Evolutionary conservation across 495 filamentous ascomycete genomes (phyloP).

Genomic region (Glutinoglossum americanum): DNA sequence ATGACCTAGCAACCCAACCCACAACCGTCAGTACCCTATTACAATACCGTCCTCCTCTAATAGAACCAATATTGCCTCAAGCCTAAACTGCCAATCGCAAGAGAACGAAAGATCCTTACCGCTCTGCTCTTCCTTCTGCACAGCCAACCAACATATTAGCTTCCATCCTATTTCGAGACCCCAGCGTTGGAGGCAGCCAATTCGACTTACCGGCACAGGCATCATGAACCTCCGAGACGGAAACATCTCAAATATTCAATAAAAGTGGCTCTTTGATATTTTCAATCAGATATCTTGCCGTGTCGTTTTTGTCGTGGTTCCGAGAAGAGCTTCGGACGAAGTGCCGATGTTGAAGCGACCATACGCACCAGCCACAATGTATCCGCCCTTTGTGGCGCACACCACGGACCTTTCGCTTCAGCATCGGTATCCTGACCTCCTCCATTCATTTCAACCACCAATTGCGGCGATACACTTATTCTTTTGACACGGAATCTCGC

Average conservation of each 20-base stretch:
- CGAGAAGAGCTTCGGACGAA: slow-evolving; percentile 4
- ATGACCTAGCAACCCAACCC: slow-evolving; percentile 43
- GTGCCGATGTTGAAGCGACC: neutral
- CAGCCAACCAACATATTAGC: neutral
- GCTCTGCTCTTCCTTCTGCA: slow-evolving; percentile 23
- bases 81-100: neutral
- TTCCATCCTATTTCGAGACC: neutral
- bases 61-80: too few species aligned
- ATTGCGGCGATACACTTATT: slow-evolving; percentile 11
- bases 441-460: slow-evolving; percentile 9
- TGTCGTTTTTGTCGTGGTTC: neutral
- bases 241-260: neutral
- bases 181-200: neutral
- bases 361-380: neutral
- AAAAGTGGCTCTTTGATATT: neutral
- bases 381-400: neutral
- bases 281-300: neutral
- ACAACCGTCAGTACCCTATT: slow-evolving; percentile 3
- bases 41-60: neutral
- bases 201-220: slow-evolving; percentile 55
- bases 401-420: slow-evolving; percentile 7
- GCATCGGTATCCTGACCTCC: neutral
- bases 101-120: slow-evolving; percentile 10
- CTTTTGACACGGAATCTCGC: slow-evolving; percentile 12
- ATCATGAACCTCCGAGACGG: slow-evolving; percentile 41